Conservation (phyloP, 2,329 filamentous ascomycete species). For the Cercospora sesami region DNA sequence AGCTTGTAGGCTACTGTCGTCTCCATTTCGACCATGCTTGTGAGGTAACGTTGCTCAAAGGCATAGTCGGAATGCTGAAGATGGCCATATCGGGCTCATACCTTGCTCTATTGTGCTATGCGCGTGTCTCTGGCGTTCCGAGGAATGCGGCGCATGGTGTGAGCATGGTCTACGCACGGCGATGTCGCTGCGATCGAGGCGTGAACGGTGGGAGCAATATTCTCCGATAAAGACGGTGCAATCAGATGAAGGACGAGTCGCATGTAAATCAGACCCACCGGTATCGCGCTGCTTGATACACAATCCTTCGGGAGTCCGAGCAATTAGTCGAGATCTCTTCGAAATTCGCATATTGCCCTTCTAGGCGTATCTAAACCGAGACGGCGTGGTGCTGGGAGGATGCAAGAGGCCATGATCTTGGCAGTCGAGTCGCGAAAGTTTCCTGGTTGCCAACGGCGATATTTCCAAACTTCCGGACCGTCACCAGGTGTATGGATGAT, state of each 20-base stretch:
- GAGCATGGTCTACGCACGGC: background rate
- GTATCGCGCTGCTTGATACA: background rate
- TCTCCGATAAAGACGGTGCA: background rate
- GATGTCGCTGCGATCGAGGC: background rate
- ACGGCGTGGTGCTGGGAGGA: background rate
- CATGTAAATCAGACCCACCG: background rate
- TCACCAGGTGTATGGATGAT: background rate
- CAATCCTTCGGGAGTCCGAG: background rate
- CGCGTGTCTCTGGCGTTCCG: constrained; percentile 3
- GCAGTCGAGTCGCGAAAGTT: background rate
- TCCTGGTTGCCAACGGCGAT: background rate
- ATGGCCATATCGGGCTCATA: constrained; percentile 4
- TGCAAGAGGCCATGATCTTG: background rate
- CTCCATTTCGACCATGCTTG: background rate
- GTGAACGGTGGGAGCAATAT: background rate
- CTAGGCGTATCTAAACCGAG: background rate
- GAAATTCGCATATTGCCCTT: background rate
- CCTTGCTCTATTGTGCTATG: constrained; percentile 4
- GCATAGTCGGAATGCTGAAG: constrained; percentile 11
- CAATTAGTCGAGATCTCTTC: background rate
- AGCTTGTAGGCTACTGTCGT: constrained; percentile 1
- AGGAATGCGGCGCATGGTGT: constrained; percentile 13
- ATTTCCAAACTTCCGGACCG: background rate
- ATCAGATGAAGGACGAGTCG: background rate
- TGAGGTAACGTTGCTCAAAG: background rate